Evolutionary conservation across 2,329 filamentous ascomycete species (phyloP), one percentile per base, ranked within the genome.

Genomic region (Capronia coronata): DNA sequence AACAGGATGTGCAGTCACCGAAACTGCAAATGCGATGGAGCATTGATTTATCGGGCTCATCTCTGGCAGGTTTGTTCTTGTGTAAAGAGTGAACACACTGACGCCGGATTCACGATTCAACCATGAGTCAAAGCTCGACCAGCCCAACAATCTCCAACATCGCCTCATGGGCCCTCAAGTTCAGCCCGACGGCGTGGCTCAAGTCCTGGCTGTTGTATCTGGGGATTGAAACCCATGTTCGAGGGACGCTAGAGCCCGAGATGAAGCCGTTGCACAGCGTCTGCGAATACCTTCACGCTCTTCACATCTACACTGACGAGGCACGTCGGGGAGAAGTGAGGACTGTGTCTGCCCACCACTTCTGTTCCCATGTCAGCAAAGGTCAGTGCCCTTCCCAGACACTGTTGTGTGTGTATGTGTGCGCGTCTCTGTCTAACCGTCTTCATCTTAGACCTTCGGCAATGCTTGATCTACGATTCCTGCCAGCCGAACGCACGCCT

Each of bases 231-330:
- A 59, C 55, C 10, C 55, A 59, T 34, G 52, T 59, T 2, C 42
- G 52, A 23, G 39, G 19, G 22, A 57, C 53, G 4, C 46, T 65
- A 13, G 68, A 71, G 48, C 57, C 57, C 9, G 65, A 70, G 56
- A 87, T 94, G 64, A 71, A 75, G 0, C 87, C 87, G 0, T 68
- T 87, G 5, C 83, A 87, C 61, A 78, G 80, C 46, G 77, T 94
- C 42, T 93, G 87, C 67, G 87, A 86, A 1, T 86, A 91, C 63
- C 74, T 94, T 1, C 90, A 93, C 61, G 87, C 86, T n/a, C 90
- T 90, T 62, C 88, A 94, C 62, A 80, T 83, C 41, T 93, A 93
- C 63, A 83, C 82, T n/a, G 75, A 80, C 21, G 84, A 91, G 39
- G 80, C 82, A 0, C 50, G 57, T 8, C 48, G 49, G 22, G 58